Evolutionary conservation across 192 early-diverging fungal species (phyloP).

Genomic region (Linderina pennispora): DNA sequence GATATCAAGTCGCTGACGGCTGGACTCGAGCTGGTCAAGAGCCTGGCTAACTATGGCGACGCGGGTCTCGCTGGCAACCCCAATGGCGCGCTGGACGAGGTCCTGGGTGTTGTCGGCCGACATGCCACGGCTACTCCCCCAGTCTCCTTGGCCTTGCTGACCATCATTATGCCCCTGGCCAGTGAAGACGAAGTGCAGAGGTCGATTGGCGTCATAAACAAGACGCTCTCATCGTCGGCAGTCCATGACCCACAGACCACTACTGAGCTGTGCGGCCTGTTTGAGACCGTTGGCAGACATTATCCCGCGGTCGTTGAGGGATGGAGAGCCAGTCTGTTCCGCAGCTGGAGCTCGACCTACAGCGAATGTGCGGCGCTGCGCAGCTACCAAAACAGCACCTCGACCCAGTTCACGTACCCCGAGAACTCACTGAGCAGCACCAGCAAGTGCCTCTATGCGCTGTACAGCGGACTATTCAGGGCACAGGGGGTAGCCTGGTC

Average conservation of each 20-base stretch:
- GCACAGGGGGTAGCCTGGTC: conserved; percentile 16
- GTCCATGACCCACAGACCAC: conserved; percentile 22
- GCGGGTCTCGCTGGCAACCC: no score
- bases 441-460: conserved; percentile 24
- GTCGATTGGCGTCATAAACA: no score
- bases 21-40: conserved; percentile 15
- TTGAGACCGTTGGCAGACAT: conserved; percentile 7
- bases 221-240: conserved; percentile 10
- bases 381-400: conserved; percentile 7
- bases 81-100: no score
- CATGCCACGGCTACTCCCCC: no score
- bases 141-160: no score
- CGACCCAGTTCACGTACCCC: conserved; percentile 29
- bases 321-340: conserved; percentile 13
- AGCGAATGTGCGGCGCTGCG: conserved; percentile 8
- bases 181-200: no score
- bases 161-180: no score
- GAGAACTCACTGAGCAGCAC: conserved; percentile 10
- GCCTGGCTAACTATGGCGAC: conserved; percentile 19
- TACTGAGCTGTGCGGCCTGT: conserved; percentile 15
- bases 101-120: no score
- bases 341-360: conserved; percentile 12
- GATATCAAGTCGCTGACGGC: conserved; percentile 1
- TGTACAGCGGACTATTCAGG: conserved; percentile 18
- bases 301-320: conserved; percentile 10